Evolutionary conservation across 208 protist species (phyloP).

Genomic region (Trypanosoma scelopori): DNA sequence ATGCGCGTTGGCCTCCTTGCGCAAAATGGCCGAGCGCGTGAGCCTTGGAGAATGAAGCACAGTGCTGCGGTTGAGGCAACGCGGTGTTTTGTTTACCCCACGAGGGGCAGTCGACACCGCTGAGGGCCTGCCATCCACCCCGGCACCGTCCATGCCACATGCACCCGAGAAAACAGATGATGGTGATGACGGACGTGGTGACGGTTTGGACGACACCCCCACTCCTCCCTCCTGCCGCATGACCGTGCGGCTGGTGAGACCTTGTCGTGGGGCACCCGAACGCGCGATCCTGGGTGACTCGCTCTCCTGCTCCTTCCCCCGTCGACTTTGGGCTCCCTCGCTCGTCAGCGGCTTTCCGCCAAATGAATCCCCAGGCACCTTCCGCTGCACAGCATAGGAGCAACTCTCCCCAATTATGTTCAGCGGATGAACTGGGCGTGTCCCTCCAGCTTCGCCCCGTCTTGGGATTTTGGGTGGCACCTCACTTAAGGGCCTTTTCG

Average conservation of each 20-base stretch:
- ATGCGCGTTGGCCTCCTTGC: constrained; percentile 7
- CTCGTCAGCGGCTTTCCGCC: not conserved
- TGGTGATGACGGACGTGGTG: not conserved
- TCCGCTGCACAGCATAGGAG: not conserved
- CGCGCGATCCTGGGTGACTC: not conserved
- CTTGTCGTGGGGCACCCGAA: not conserved
- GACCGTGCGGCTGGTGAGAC: not conserved
- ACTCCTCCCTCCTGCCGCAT: not conserved
- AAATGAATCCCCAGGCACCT: not conserved
- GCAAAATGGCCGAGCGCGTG: constrained; percentile 18
- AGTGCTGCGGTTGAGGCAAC: not conserved
- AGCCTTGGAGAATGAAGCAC: constrained; percentile 3
- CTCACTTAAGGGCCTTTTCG: not conserved
- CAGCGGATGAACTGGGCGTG: not conserved
- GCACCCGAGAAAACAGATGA: not conserved
- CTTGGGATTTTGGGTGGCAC: not conserved
- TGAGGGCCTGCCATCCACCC: not conserved
- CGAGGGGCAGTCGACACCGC: not conserved
- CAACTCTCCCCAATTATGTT: not conserved
- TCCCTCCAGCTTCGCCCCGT: not conserved
- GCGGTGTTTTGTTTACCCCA: not conserved
- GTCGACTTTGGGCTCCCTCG: not conserved
- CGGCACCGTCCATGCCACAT: not conserved
- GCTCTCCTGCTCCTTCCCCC: not conserved
- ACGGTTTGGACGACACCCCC: not conserved